Evolutionary conservation across 768 basidiomycete genomes (phyloP).

Genomic region (Leccinum fibrillosum): DNA sequence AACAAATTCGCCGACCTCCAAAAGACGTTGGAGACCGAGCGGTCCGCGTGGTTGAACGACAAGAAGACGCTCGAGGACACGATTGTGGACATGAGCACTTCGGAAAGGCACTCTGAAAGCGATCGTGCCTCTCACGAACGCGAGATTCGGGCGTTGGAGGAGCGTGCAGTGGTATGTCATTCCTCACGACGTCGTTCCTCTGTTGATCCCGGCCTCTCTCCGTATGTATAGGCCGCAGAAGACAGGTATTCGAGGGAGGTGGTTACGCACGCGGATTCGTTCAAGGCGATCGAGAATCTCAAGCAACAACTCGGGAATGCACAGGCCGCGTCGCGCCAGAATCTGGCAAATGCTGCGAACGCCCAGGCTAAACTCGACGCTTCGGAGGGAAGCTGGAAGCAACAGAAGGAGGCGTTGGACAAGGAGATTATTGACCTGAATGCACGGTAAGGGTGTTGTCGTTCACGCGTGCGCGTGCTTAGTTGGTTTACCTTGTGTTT

Average conservation of each 20-base stretch:
- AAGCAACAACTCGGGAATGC: constrained; percentile 57
- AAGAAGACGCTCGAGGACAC: constrained; percentile 81
- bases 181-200: neutral
- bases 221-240: constrained; percentile 56
- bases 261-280: constrained; percentile 81
- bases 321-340: constrained; percentile 55
- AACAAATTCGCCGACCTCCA: constrained; percentile 56
- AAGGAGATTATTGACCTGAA: constrained; percentile 75
- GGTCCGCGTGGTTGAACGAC: constrained; percentile 68
- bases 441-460: constrained; percentile 47
- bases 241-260: constrained; percentile 79
- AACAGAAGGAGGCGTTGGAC: constrained; percentile 72
- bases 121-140: constrained; percentile 62
- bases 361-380: constrained; percentile 67
- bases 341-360: constrained; percentile 62
- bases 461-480: neutral
- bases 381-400: constrained; percentile 77
- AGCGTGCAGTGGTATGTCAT: constrained; percentile 58
- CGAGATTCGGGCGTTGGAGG: constrained; percentile 64
- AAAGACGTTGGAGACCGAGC: constrained; percentile 65
- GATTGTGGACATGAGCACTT: constrained; percentile 75
- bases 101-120: constrained; percentile 63
- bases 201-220: neutral
- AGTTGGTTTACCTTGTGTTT: neutral
- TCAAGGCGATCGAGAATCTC: constrained; percentile 65